Evolutionary conservation across 805 yeast species (phyloP).

Genomic region (Candida khao-thaluensis): DNA sequence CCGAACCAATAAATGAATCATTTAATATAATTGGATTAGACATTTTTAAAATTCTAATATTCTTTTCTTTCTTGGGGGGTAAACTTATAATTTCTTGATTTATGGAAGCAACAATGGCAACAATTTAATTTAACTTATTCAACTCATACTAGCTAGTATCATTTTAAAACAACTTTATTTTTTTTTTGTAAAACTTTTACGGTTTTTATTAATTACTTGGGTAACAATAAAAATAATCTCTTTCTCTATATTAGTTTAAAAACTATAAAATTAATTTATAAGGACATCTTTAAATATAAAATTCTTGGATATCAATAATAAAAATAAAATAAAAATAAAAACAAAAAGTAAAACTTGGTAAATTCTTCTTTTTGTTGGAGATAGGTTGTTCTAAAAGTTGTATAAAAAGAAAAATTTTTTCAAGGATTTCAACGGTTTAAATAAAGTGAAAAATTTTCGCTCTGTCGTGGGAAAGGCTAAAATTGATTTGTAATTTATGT

Average conservation of each 20-base stretch:
- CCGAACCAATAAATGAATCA: conserved; percentile 17
- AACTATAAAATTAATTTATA: conserved; percentile 7
- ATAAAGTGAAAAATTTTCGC: conserved; percentile 7
- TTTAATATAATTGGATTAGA: conserved; percentile 17
- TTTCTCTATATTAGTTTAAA: conserved; percentile 3
- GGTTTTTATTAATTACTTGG: conserved; percentile 8
- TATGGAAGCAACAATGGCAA: conserved; percentile 10
- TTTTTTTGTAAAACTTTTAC: background rate
- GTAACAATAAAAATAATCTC: conserved; percentile 8
- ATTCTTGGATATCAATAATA: conserved; percentile 7
- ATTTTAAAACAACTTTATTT: conserved; percentile 11
- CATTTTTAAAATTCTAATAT: conserved; percentile 9
- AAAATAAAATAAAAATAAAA: conserved; percentile 5
- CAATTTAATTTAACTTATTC: conserved; percentile 1
- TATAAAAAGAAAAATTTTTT: conserved; percentile 1
- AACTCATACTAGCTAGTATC: conserved; percentile 10
- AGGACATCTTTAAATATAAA: conserved; percentile 6
- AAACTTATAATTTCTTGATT: background rate
- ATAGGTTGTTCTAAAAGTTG: conserved; percentile 5
- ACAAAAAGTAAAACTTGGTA: conserved; percentile 5
- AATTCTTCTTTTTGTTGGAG: background rate
- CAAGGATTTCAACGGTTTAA: conserved; percentile 4
- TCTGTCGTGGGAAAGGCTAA: conserved; percentile 1
- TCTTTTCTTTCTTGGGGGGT: background rate
- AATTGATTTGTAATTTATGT: conserved; percentile 3